Conservation (phyloP, 306 rosid genomes). For the Cicer bijugum region DNA sequence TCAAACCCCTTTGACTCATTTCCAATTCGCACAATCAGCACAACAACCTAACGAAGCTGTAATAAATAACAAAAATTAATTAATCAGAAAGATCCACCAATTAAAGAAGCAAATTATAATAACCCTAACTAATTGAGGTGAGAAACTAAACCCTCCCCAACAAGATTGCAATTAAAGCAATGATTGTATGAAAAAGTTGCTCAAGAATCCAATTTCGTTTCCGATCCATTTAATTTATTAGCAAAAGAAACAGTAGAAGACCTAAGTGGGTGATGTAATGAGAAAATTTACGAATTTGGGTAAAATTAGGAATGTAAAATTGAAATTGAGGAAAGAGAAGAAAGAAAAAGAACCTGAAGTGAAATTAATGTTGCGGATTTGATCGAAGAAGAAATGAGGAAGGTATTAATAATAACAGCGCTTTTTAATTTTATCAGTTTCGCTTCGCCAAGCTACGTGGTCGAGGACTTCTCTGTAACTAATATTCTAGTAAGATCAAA, state of each 20-base stretch:
- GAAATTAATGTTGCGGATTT: conserved; percentile 26
- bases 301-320: neutral
- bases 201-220: neutral
- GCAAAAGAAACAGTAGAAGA: neutral
- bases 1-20: conserved; percentile 91
- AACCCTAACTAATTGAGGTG: conserved; percentile 3
- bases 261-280: conserved; percentile 9
- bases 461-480: neutral
- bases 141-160: conserved; percentile 24
- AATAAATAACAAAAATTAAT: conserved; percentile 28
- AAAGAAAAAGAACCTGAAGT: conserved; percentile 28
- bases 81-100: conserved; percentile 22
- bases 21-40: conserved; percentile 51
- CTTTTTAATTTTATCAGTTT: neutral
- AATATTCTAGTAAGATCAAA: neutral
- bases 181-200: neutral
- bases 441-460: conserved; percentile 12
- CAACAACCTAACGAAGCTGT: conserved; percentile 32
- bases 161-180: conserved; percentile 11
- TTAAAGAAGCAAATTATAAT: neutral
- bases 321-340: neutral
- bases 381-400: neutral
- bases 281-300: conserved; percentile 28
- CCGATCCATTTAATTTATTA: neutral
- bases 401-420: neutral